Base-by-base conservation (phyloP, 305 asterid species). In the Solanum aculeatissimum region DNA sequence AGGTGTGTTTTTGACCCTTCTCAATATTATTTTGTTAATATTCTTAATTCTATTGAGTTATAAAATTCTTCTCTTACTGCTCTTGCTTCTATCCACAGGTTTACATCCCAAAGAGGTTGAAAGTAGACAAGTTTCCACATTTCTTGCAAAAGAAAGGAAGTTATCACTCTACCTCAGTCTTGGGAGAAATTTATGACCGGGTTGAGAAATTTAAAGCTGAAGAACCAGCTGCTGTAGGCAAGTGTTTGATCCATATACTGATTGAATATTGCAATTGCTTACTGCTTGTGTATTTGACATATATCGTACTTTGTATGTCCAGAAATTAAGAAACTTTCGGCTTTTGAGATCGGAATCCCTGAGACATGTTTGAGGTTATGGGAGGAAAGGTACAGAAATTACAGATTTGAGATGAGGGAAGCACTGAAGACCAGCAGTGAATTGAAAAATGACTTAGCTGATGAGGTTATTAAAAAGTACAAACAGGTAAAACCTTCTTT, bases 141-240 rank as follows among this genome's bases (percentile, higher is more conserved):
- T 88, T 93, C 90, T 91, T 95, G 95, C 90, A 72, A 85, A 91
- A 40, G 89, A 86, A 21, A 18, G 85, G 69, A 9, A 11, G 19
- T 66, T 93, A 93, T 85, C 85, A 84, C 38, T 95, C 98, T 15
- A 68, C 77, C 29, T 93, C 98, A 15, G 80, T 95, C 63, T 85
- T 95, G 85, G 98, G 98, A 68, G 85, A 83, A 86, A 93, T 95
- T 71, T 90, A 89, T 88, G 94, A 94, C 68, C 83, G 25, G 53
- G 89, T 89, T 12, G 54, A 58, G 85, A 84, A 16, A 68, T 90
- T 86, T 83, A 85, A 90, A 86, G 62, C 87, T 15, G 88, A 83
- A 51, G 66, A 25, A 47, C 58, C 21, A 9, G 72, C 49, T 9
- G 51, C 45, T 80, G 85, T 53, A 87, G 97, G 98, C 93, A 78